Conservation (phyloP, 2,329 filamentous ascomycete genomes). For the Shiraia sp. region DNA sequence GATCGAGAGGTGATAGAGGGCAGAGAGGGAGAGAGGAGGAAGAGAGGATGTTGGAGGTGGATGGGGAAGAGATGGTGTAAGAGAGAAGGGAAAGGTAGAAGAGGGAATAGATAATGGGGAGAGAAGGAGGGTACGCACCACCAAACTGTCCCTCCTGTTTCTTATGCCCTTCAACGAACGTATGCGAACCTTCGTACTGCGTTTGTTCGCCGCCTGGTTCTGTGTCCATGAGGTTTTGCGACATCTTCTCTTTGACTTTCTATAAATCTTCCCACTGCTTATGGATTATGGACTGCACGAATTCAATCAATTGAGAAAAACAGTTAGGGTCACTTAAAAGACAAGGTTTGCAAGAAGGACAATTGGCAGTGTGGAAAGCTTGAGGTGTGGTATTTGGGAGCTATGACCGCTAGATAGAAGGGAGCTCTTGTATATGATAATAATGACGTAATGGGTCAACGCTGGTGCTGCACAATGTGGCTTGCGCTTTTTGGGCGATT, state of each 20-base stretch:
- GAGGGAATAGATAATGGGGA: neutral
- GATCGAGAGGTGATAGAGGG: neutral
- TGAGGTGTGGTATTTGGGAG: conserved; percentile 5
- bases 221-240: conserved; percentile 61
- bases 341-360: neutral
- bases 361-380: neutral
- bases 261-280: no score
- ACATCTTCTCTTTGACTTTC: no score
- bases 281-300: no score
- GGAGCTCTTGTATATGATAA: conserved; percentile 8
- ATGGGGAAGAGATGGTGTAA: no score
- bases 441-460: conserved; percentile 21
- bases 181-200: conserved; percentile 64
- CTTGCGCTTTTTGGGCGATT: neutral
- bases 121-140: conserved; percentile 37
- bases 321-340: no score
- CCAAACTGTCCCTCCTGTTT: conserved; percentile 63
- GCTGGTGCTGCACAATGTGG: conserved; percentile 12
- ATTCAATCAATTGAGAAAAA: no score
- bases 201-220: conserved; percentile 63
- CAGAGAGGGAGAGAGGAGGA: neutral
- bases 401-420: conserved; percentile 10
- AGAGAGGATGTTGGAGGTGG: no score
- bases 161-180: conserved; percentile 53
- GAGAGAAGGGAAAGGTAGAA: neutral